Evolutionary conservation across 2,329 filamentous ascomycete species (phyloP).

Genomic region (Sporothrix protearum): DNA sequence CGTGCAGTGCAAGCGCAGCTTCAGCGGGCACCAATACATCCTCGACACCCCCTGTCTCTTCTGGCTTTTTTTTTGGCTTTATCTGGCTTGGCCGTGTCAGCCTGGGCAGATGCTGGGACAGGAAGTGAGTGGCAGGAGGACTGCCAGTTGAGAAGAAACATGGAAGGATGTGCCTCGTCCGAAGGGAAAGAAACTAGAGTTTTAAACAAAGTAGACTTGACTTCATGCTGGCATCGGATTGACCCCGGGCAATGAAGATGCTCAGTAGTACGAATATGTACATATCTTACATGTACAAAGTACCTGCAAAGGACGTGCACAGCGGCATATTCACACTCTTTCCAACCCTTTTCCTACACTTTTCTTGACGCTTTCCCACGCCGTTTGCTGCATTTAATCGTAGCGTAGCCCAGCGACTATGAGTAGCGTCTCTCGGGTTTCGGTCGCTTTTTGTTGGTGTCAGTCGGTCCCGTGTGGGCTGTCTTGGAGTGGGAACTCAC

Average conservation of each 20-base stretch:
- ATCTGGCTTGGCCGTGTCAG: background rate
- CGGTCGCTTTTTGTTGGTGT: background rate
- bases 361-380: background rate
- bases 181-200: background rate
- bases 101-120: slow-evolving; percentile 1
- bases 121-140: background rate
- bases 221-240: background rate
- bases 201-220: background rate
- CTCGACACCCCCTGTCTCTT: background rate
- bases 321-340: background rate
- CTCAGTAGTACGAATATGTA: background rate
- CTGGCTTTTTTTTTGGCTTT: no score
- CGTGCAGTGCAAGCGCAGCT: background rate
- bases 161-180: background rate
- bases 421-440: background rate
- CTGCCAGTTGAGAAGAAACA: background rate
- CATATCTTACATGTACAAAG: background rate
- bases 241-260: background rate
- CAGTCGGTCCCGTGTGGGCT: background rate
- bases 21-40: background rate
- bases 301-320: background rate
- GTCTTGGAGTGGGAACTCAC: background rate
- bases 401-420: background rate
- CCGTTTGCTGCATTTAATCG: background rate
- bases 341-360: background rate